Conservation (phyloP, 2,329 filamentous ascomycete genomes). For the Gnomoniopsis sp. region DNA sequence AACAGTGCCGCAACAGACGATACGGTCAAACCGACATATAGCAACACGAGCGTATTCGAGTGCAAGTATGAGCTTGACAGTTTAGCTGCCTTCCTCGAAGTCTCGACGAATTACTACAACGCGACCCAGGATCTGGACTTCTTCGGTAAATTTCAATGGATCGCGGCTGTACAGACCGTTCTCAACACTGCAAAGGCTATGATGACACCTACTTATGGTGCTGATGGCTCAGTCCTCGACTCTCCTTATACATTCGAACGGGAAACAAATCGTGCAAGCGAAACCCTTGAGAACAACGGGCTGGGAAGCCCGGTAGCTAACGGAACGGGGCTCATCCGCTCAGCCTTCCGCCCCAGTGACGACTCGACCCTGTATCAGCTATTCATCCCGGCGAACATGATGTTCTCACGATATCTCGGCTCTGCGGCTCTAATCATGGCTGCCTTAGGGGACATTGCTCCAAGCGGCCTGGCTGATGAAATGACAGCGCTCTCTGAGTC, state of each 20-base stretch:
- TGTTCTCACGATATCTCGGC: slow-evolving; percentile 64
- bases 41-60: slow-evolving; percentile 73
- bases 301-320: slow-evolving; percentile 76
- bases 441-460: slow-evolving; percentile 30
- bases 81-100: slow-evolving; percentile 78
- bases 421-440: slow-evolving; percentile 44
- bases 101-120: slow-evolving; percentile 76
- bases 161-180: slow-evolving; percentile 66
- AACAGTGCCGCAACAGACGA: slow-evolving; percentile 62
- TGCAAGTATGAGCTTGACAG: slow-evolving; percentile 97
- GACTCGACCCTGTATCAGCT: slow-evolving; percentile 84
- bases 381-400: slow-evolving; percentile 87
- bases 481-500: slow-evolving; percentile 59
- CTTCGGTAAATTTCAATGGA: slow-evolving; percentile 72
- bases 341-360: slow-evolving; percentile 86
- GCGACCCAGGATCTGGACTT: slow-evolving; percentile 69
- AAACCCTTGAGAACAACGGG: slow-evolving; percentile 75
- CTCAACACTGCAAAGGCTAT: slow-evolving; percentile 68
- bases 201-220: slow-evolving; percentile 69
- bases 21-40: slow-evolving; percentile 60
- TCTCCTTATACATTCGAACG: slow-evolving; percentile 75
- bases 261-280: slow-evolving; percentile 68
- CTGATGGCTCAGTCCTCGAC: slow-evolving; percentile 51
- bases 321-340: slow-evolving; percentile 78
- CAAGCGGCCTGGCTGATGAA: slow-evolving; percentile 46